Evolutionary conservation across 805 yeast species (phyloP).

Genomic region (Diddensiella santjacobensis): DNA sequence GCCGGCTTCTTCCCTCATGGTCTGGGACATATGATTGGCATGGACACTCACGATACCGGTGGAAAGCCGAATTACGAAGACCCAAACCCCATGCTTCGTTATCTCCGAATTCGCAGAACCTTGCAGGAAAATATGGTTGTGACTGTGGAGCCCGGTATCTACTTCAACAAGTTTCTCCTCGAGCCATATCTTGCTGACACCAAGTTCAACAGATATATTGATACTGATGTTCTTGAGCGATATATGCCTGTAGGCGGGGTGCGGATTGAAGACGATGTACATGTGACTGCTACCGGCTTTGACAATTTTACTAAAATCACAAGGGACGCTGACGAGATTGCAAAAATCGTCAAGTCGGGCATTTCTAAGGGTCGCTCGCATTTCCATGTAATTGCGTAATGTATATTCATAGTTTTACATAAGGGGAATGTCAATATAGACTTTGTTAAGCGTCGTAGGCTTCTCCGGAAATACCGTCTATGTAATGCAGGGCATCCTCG

Average conservation of each 20-base stretch:
- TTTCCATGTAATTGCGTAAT: slow-evolving; percentile 55
- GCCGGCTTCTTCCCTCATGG: slow-evolving; percentile 93
- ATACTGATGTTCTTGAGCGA: slow-evolving; percentile 61
- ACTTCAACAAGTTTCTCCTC: slow-evolving; percentile 80
- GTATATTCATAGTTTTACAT: neutral
- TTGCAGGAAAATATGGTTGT: slow-evolving; percentile 76
- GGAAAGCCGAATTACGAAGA: slow-evolving; percentile 85
- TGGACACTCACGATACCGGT: slow-evolving; percentile 96
- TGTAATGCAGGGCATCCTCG: slow-evolving; percentile 48
- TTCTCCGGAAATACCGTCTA: slow-evolving; percentile 16
- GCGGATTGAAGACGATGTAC: slow-evolving; percentile 89
- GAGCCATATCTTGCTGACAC: slow-evolving; percentile 50
- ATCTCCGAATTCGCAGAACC: slow-evolving; percentile 74
- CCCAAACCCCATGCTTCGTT: slow-evolving; percentile 67
- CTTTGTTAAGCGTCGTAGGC: neutral
- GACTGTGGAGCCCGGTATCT: slow-evolving; percentile 93
- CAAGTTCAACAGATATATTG: slow-evolving; percentile 53
- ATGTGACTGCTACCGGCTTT: slow-evolving; percentile 70
- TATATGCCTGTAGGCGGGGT: slow-evolving; percentile 96
- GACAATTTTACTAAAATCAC: slow-evolving; percentile 83
- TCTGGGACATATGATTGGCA: slow-evolving; percentile 85
- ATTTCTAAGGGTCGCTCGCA: slow-evolving; percentile 51
- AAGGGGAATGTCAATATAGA: too few relatives aligned
- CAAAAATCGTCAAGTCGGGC: slow-evolving; percentile 71
- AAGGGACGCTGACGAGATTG: slow-evolving; percentile 78